Base-by-base conservation (phyloP, 345 rosid species). In the Eucalyptus globulus region DNA sequence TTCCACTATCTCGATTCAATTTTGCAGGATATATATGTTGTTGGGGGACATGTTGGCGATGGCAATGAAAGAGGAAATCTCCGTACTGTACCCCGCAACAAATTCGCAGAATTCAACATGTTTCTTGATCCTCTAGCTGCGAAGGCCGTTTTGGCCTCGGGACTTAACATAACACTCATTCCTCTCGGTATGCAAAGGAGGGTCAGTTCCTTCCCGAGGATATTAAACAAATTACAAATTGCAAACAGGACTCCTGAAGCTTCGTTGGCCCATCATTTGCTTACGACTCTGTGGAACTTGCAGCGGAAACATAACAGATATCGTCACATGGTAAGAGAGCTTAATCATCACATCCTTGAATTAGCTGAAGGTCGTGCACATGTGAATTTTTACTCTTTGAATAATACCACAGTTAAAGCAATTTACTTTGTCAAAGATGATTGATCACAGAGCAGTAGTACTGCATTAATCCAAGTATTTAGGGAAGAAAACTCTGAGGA, bases 111-210 rank as follows among this genome's bases (percentile, higher is more conserved):
- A 90, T 93, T 96, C 95, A 97, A 96, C 87, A 95, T 97, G 95
- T 96, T 93, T 93, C 96, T 97, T 49, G 99, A 97, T 89, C 98
- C 99, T 62, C 91, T 93, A 43, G 98, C 99, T 47, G 98, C 97
- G 44, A 95, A 96, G 88, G 90, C 93, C 6, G 97, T 96, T 54
- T 91, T 97, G 15, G 91, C 92, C 37, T 96, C 99, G 14, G 90
- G 91, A 37, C 89, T 96, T 29, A 86, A 94, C 87, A 93, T 97
- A 93, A 97, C 94, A 22, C 96, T 97, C 89, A 90, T 96, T 87
- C 99, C 99, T 47, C 95, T 96, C 10, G 72, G 90, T 37, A 87
- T 92, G 51, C 99, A 96, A 90, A 93, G 94, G 12, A 90, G 90
- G 87, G 92, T 95, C 49, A 90, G 90, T 31, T 93, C 97, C 29